Base-by-base conservation (phyloP, 2,329 filamentous ascomycete species). In the Cytospora piceae region DNA sequence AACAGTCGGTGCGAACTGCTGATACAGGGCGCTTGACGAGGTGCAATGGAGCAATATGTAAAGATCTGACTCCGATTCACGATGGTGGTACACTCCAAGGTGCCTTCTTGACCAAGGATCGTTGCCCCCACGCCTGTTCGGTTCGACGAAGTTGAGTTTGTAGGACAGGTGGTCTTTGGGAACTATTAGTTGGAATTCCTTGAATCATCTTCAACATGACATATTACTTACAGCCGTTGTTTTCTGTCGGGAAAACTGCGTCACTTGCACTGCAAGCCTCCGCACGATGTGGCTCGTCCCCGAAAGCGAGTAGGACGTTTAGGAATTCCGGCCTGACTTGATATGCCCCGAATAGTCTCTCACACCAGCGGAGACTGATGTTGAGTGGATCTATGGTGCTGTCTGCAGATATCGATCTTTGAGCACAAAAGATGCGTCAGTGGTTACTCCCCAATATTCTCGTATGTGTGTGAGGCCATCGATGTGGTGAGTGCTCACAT, bases 141-240 rank as follows among this genome's bases (percentile, higher is more conserved):
- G 56, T 58, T 69, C 68, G 31, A 68, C 52, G 14, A 60, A 69
- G 46, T 68, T 68, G n/a, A 69, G 55, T 49, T 66, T 68, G 31
- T 69, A 69, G 12, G 58, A 56, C 15, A 69, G 31, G 11, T 22
- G 49, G 49, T 55, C 66, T 37, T 15, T 69, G 8, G 2, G 9
- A n/a, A 15, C 7, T 7, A 7, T 51, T 29, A 37, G 4, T 46
- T 27, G 42, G n/a, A 12, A 7, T 1, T 17, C 22, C 15, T 4
- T 20, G 3, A 42, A 3, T 11, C 15, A 29, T 14, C 9, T 39
- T 6, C 15, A 7, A 37, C 31, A 22, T 34, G 34, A n/a, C 27
- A 11, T 8, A 15, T 12, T 7, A 3, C 63, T 58, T n/a, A 65
- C 63, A 65, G 22, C 34, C 51, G 20, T 61, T n/a, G 2, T 27